Base-by-base conservation (phyloP, 2,329 filamentous ascomycete species). In the Nannizziopsis arthrosporioides region DNA sequence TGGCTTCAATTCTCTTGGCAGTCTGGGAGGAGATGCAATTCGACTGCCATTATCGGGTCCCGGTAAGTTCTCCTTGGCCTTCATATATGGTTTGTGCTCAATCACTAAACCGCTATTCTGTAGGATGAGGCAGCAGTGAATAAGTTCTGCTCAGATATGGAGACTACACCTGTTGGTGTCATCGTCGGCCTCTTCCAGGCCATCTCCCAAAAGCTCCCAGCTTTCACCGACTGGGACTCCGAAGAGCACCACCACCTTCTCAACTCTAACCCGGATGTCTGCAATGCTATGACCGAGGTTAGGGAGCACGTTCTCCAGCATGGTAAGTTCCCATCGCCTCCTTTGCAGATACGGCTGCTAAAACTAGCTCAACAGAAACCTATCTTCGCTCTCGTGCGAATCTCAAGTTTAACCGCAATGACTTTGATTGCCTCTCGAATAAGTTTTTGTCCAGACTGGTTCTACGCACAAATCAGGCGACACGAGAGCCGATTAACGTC, bases 21-120 rank as follows among this genome's bases (percentile, higher is more conserved):
- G 87, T 96, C 15, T 96, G 90, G 90, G 90, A 96, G 67, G 84
- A 94, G 75, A 95, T 96, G 81, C 89, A 96, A 67, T 96, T 95
- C 62, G 90, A 96, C 70, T 93, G 85, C 75, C 86, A 94, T 70
- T 96, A 94, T 75, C 84, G 90, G 45, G 82, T 93, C 2, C 87
- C 85, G 3, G 65, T 68, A 56, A 59, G 65, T 53, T 32, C 2
- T 22, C 11, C 34, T 30, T n/a, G 12, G 7, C 11, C 12, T 27
- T 17, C 36, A 15, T 31, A n/a, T n/a, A n/a, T 15, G n/a, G 5
- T 15, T 7, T 31, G 9, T 7, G 6, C 19, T 18, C 11, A 18
- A 30, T 34, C 27, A 47, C 48, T 47, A 14, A 51, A 9, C 18
- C 14, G 39, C 9, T 35, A 12, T 3, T 14, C 37, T 38, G 2